phyloP scores from a whole-genome alignment of 257 asterid genomes.

The Datura wrightii region DNA sequence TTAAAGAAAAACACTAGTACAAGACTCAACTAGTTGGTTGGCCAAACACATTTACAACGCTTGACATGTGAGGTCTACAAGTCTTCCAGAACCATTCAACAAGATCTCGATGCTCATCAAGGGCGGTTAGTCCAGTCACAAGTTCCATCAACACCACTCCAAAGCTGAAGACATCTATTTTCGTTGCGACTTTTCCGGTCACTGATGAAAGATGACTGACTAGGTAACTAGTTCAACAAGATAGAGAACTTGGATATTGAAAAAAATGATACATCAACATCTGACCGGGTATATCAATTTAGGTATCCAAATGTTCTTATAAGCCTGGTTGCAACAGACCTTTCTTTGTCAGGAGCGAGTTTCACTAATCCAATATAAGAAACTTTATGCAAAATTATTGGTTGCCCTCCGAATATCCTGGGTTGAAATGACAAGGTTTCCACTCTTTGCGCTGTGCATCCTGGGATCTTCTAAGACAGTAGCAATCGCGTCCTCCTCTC shows the following conservation, averaged over 20 bases:
- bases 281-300: too few species aligned
- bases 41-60: constrained; percentile 61
- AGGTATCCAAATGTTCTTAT: too few species aligned
- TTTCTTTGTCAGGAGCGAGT: too few species aligned
- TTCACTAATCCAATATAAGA: too few species aligned
- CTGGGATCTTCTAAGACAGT: constrained; percentile 41
- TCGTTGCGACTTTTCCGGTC: constrained; percentile 79
- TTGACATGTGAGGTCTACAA: constrained; percentile 85
- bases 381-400: too few species aligned
- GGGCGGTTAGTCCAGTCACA: constrained; percentile 69
- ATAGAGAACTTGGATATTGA: neutral
- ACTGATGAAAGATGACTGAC: constrained; percentile 42
- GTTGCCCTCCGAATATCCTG: too few species aligned
- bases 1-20: too few species aligned
- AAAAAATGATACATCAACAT: too few species aligned
- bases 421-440: too few species aligned
- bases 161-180: constrained; percentile 83
- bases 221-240: neutral
- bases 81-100: constrained; percentile 80
- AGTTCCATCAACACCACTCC: constrained; percentile 85
- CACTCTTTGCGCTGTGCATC: constrained; percentile 32
- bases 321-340: too few species aligned
- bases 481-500: constrained; percentile 29
- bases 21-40: constrained; percentile 57
- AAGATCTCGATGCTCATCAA: constrained; percentile 69